Percentiles rank a stretch among this genome's conserved stretches.
These are phyloP conservation scores for Forsythia suspensa DNA, from an alignment of 257 asterid genomes.

Conservation along the genomic window DNA sequence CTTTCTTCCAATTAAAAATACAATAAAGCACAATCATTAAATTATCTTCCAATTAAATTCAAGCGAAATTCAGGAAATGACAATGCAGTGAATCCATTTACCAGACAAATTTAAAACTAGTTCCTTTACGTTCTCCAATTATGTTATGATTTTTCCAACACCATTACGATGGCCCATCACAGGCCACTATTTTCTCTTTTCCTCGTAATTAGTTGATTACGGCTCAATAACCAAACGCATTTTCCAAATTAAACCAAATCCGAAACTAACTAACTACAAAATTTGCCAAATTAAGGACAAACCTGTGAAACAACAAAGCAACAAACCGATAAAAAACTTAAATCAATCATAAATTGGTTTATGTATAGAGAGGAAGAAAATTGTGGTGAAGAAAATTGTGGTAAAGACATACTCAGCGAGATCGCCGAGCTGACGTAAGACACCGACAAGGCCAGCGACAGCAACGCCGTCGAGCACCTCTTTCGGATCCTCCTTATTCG, in stretches of 20 bases:
- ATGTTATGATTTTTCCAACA: not conserved
- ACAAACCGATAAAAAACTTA: not conserved
- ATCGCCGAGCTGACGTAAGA: constrained; percentile 95
- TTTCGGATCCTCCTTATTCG: constrained; percentile 76
- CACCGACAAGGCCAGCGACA: constrained; percentile 86
- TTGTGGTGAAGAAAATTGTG: not conserved
- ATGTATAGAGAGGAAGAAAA: not conserved
- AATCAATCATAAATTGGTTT: not conserved
- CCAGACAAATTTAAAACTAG: not conserved
- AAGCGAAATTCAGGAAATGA: not conserved
- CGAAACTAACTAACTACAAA: constrained; percentile 3
- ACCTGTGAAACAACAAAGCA: no score
- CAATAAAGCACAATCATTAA: not conserved
- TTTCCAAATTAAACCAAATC: not conserved
- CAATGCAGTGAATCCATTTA: not conserved
- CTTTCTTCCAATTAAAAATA: not conserved
- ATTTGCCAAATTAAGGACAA: no score
- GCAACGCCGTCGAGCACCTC: constrained; percentile 76
- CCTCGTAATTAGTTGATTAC: not conserved
- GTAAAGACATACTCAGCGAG: constrained; percentile 65
- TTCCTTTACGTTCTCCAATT: not conserved
- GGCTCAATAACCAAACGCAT: not conserved
- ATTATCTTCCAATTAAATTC: not conserved
- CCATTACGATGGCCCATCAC: not conserved
- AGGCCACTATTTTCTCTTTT: not conserved